Base-by-base conservation (phyloP, 2,329 filamentous ascomycete species). In the Ceratocystis destructans region DNA sequence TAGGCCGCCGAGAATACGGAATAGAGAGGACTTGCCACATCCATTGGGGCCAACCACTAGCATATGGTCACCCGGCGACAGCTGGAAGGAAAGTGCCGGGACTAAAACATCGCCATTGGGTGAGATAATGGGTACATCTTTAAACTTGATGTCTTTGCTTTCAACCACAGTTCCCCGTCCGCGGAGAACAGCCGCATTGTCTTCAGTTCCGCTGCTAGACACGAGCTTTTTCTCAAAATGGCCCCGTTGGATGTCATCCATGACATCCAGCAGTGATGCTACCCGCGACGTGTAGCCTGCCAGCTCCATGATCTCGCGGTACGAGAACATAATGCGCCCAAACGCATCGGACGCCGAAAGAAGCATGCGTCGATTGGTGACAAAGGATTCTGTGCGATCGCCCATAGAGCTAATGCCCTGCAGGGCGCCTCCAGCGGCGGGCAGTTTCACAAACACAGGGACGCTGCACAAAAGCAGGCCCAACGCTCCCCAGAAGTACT, bases 401-500 rank as follows among this genome's bases (percentile, higher is more conserved):
- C 87, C 87, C 85, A 89, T 88, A 73, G 78, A 87, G 12, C 31
- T 28, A 71, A 80, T 77, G 12, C 79, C 78, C 55, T 82, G 73
- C 69, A 86, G 81, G 5, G 45, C 48, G 20, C 61, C 61, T 4
- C 44, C 50, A 2, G 50, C 44, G 1, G 88, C 89, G 0, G 92
- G 91, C 20, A 96, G 82, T 75, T 93, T 93, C 80, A 99, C 89
- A 75, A 99, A 99, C 1, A 97, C 93, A 0, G 94, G 94, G 0
- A 96, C 86, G 75, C 90, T 95, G 79, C 94, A 99, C 8, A 99
- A 85, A 69, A 96, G 76, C 70, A 99, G 81, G 1, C 94, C 94
- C 55, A 99, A 76, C 1, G 94, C 93, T 50, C 94, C 94, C 94
- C 94, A 99, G 77, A 97, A 94, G 75, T 99, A 99, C 76, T 99